Base-by-base conservation (phyloP, 2,329 filamentous ascomycete genomes). In the Phialophora chinensis region DNA sequence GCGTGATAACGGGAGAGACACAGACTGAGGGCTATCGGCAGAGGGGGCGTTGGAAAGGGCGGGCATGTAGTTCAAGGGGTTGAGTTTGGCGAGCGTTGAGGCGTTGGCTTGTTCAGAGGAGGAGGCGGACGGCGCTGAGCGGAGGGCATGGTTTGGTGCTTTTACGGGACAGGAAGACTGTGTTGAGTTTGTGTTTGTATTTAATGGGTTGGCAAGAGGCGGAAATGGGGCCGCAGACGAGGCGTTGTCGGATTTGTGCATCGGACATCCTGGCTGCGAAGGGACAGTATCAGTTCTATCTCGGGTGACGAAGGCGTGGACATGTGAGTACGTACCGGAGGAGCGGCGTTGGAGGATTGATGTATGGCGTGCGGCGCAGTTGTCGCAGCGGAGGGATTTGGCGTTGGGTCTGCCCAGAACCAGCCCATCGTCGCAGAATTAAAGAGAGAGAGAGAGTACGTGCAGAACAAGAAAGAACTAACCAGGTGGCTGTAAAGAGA, bases 31-130 rank as follows among this genome's bases (percentile, higher is more conserved):
- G 2, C 49, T 52, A 69, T 91, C 83, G 0, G 87, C 83, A 2
- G 92, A 88, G 57, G 86, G 90, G 33, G 88, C 86, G 80, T 98
- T 94, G 6, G 93, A 94, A 54, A 98, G 84, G 49, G 87, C 84
- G 78, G 96, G 96, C 94, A 99, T 99, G 84, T 94, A 97, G 82
- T 99, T 99, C 61, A 99, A 85, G 4, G 89, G 89, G 73, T 91
- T 91, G 52, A 91, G 81, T 73, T 86, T 88, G n/a, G 88, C 87
- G 64, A 88, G 80, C 47, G 85, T 85, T 0, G 87, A 86, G 50
- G 58, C 70, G 66, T 68, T 27, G 29, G 56, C 8, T 8, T 59
- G n/a, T 61, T 38, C 38, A 35, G 54, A 31, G 62, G 53, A 31
- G 65, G 57, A 67, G 72, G 62, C 69, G 67, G 68, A 33, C 10